phyloP scores from a whole-genome alignment of 2,329 filamentous ascomycete species.

The Thermothelomyces thermophilus region DNA sequence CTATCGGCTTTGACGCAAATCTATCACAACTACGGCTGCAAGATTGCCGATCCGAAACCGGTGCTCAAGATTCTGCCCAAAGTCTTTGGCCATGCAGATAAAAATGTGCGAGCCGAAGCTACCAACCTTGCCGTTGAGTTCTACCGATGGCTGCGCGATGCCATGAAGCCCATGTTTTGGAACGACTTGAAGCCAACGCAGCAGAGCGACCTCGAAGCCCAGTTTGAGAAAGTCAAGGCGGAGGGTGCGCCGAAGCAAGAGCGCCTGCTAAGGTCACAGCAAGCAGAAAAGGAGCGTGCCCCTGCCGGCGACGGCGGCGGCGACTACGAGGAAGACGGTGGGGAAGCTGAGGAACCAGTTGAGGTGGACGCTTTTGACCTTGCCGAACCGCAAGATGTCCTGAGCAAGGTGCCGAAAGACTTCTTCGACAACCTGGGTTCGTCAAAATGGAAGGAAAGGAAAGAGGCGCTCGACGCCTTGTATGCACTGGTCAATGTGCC shows the following conservation, averaged over 20 bases:
- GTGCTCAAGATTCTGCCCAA: constrained; percentile 86
- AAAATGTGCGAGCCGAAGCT: constrained; percentile 92
- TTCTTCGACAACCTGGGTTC: constrained; percentile 80
- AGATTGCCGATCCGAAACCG: constrained; percentile 87
- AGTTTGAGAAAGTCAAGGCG: constrained; percentile 89
- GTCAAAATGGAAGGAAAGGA: constrained; percentile 97
- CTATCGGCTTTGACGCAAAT: constrained; percentile 73
- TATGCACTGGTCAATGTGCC: constrained; percentile 73
- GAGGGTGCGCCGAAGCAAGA: constrained; percentile 87
- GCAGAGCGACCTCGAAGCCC: constrained; percentile 84
- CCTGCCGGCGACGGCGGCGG: constrained; percentile 53
- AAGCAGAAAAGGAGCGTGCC: constrained; percentile 71
- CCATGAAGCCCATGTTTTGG: constrained; percentile 99
- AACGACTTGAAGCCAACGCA: constrained; percentile 90
- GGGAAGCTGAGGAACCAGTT: constrained; percentile 53
- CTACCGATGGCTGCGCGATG: constrained; percentile 93
- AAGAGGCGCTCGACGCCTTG: constrained; percentile 83
- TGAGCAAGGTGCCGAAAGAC: constrained; percentile 72
- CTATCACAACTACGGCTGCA: constrained; percentile 92
- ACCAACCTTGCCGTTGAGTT: constrained; percentile 88
- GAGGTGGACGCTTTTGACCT: constrained; percentile 78
- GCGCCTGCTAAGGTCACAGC: constrained; percentile 78
- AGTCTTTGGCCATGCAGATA: constrained; percentile 92
- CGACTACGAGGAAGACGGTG: constrained; percentile 51
- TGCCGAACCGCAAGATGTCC: constrained; percentile 79